Evolutionary conservation across 306 rosid genomes (phyloP), one percentile per base, ranked within the genome.

Genomic region (Inga laurina): DNA sequence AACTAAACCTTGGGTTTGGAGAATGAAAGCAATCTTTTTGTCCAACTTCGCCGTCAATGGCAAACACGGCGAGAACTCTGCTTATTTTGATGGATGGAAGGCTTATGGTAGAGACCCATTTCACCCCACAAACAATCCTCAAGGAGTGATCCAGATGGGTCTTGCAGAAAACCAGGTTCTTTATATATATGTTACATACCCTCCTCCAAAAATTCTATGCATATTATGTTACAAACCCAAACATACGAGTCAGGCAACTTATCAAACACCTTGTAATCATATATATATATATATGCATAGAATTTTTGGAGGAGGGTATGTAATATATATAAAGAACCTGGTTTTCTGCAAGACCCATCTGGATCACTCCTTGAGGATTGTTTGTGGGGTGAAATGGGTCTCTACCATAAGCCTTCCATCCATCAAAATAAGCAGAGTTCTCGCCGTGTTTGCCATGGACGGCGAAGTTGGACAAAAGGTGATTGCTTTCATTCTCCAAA

Each of bases 321-420:
- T 14, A 49, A 49, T 46, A 13, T 16, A 48, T 30, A 14, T 15
- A 34, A 2, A 32, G 15, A 1, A 70, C 95, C 93, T 84, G 95
- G 18, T 91, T 91, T 80, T 91, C 95, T 24, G 95, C 92, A 12
- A 91, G 90, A 49, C 95, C 95, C 95, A 91, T 90, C 67, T 91
- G 95, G 76, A 91, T 80, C 37, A 91, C 93, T 1, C 95, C 95
- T 0, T 22, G 49, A 1, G 90, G 90, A 45, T 91, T 91, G 2
- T 85, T 7, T 3, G 49, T 79, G 0, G 82, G 84, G 70, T 91
- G 90, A 76, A 81, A 91, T 18, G 93, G 95, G 84, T 91, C 72
- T 61, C 30, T 35, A 19, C 90, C 92, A 32, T 91, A 91, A 2
- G 92, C 91, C 77, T 88, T 91, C 95, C 92, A 91, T 4, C 95